phyloP scores from a whole-genome alignment of 768 basidiomycete genomes.

The Lactarius trivialis region DNA sequence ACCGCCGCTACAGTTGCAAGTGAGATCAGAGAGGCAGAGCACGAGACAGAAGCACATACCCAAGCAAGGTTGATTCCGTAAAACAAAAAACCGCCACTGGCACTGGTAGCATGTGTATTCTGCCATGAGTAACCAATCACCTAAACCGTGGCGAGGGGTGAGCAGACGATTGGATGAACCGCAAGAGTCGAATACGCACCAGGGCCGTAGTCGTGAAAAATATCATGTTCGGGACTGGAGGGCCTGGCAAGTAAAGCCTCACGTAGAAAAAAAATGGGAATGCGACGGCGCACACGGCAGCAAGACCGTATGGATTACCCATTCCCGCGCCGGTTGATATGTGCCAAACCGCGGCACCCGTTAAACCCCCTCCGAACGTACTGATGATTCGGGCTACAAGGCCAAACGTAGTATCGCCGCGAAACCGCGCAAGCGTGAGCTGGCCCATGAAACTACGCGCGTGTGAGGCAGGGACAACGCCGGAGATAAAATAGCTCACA shows the following conservation, averaged over 20 bases:
- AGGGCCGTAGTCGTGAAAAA: conserved; percentile 57
- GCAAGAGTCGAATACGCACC: conserved; percentile 35
- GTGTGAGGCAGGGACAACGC: not conserved
- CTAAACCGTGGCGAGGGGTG: conserved; percentile 31
- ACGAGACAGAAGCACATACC: conserved; percentile 35
- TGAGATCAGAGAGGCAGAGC: not conserved
- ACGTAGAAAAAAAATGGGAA: conserved; percentile 69
- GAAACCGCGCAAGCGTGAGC: conserved; percentile 60
- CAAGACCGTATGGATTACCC: conserved; percentile 66
- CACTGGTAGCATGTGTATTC: conserved; percentile 42
- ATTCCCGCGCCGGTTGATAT: conserved; percentile 53
- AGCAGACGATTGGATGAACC: not conserved
- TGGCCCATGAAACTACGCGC: conserved; percentile 63
- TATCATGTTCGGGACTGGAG: conserved; percentile 65
- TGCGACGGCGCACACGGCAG: conserved; percentile 56
- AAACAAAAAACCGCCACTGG: conserved; percentile 45
- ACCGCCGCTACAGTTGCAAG: conserved; percentile 42
- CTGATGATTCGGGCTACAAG: conserved; percentile 52
- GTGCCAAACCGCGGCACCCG: conserved; percentile 69
- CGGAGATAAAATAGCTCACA: conserved; percentile 38
- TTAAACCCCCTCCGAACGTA: conserved; percentile 58
- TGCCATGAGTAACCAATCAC: conserved; percentile 72
- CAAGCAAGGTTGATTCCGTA: conserved; percentile 65
- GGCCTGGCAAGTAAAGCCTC: conserved; percentile 67
- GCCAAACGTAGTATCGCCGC: conserved; percentile 69